A percentile compares a stretch with the other conserved stretches of the same genome.
These are phyloP conservation scores for Lactarius pseudohatsudake DNA, from an alignment of 768 basidiomycete species.

Conservation along the genomic window DNA sequence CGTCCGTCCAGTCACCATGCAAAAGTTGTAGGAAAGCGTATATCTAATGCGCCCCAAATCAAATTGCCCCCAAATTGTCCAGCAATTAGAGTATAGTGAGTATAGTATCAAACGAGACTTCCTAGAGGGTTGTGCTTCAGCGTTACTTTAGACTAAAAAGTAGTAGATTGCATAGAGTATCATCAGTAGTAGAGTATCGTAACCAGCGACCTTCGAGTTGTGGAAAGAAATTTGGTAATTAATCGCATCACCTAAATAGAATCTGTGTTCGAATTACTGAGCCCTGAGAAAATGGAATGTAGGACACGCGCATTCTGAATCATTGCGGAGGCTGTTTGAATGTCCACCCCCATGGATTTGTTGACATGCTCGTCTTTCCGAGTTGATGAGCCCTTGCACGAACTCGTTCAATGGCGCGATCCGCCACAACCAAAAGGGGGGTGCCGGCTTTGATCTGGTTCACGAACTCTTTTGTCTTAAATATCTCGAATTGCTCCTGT, in stretches of 20 bases:
- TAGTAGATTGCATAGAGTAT: no score
- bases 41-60: no score
- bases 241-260: not conserved
- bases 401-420: not conserved
- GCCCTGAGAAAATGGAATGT: not conserved
- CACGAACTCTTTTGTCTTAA: not conserved
- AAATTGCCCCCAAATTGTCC: no score
- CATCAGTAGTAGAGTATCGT: not conserved
- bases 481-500: not conserved
- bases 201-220: not conserved
- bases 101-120: no score
- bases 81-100: no score
- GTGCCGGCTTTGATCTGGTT: not conserved
- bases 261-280: not conserved
- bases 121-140: no score
- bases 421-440: not conserved
- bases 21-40: no score
- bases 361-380: not conserved
- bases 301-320: not conserved
- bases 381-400: not conserved
- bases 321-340: not conserved
- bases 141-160: no score
- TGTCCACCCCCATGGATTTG: not conserved
- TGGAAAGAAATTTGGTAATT: not conserved
- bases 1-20: no score